These are phyloP conservation scores for Somion occarium DNA, from an alignment of 1,284 basidiomycete species.

Conservation along the genomic window DNA sequence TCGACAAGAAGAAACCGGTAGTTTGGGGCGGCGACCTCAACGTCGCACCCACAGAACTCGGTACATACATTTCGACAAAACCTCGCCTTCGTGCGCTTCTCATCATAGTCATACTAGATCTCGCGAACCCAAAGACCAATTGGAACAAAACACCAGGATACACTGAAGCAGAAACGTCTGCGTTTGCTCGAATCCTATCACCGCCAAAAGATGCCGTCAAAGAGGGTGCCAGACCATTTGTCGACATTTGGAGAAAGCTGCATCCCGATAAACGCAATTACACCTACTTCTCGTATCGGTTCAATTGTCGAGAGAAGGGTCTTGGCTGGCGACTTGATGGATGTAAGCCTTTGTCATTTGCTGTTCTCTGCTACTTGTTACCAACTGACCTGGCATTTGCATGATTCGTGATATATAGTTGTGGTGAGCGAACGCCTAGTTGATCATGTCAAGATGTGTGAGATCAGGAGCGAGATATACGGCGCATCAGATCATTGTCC, in stretches of 20 bases:
- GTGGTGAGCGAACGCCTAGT: slow-evolving; percentile 66
- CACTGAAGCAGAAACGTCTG: slow-evolving; percentile 73
- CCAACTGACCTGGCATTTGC: neutral
- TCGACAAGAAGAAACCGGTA: slow-evolving; percentile 77
- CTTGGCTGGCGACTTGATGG: slow-evolving; percentile 87
- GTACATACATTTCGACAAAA: slow-evolving; percentile 27
- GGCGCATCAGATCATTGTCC: slow-evolving; percentile 85
- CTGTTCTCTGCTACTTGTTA: too few species aligned
- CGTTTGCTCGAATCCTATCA: slow-evolving; percentile 64
- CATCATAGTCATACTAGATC: slow-evolving; percentile 37
- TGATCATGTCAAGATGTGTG: slow-evolving; percentile 65
- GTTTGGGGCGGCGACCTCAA: slow-evolving; percentile 92
- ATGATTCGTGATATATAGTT: slow-evolving; percentile 37
- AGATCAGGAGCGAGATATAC: slow-evolving; percentile 80
- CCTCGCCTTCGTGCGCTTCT: neutral
- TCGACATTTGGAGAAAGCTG: slow-evolving; percentile 79
- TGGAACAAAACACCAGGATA: slow-evolving; percentile 82
- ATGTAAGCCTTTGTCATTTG: slow-evolving; percentile 46
- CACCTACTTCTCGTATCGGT: slow-evolving; percentile 84
- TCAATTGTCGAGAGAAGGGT: slow-evolving; percentile 76
- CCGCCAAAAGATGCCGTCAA: slow-evolving; percentile 28
- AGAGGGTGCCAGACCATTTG: slow-evolving; percentile 35
- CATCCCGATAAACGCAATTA: slow-evolving; percentile 71
- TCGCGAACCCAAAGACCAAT: slow-evolving; percentile 61
- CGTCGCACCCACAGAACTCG: slow-evolving; percentile 73